Percentiles rank a stretch among this genome's conserved stretches.
Conservation (phyloP, 2,329 filamentous ascomycete genomes). For the Sporothrix inflata region DNA sequence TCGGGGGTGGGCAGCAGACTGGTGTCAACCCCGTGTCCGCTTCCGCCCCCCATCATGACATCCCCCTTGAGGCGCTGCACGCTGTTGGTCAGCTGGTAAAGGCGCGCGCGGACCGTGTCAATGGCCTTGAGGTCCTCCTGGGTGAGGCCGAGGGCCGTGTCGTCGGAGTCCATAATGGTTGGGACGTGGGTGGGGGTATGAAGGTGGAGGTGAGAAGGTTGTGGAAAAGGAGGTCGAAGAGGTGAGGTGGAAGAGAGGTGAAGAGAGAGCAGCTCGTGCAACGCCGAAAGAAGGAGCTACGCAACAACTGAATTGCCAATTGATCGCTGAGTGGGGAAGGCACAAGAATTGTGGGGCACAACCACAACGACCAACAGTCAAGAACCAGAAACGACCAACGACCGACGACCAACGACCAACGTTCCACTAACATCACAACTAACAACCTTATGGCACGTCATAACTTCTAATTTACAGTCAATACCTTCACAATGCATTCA, state of each 20-base stretch:
- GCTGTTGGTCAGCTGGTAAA: slow-evolving; percentile 70
- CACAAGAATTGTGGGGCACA: not conserved
- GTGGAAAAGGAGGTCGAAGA: not conserved
- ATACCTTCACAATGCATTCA: not conserved
- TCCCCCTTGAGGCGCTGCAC: slow-evolving; percentile 66
- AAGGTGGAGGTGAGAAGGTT: not conserved
- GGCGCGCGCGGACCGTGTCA: slow-evolving; percentile 69
- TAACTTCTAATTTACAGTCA: not conserved
- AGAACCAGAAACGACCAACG: not conserved
- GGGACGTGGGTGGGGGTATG: not conserved
- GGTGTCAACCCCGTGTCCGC: not conserved
- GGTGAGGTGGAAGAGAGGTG: not conserved
- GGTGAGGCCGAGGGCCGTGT: slow-evolving; percentile 53
- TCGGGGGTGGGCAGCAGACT: slow-evolving; percentile 71
- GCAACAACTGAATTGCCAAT: slow-evolving; percentile 13
- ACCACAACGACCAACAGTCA: not conserved
- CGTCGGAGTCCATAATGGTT: slow-evolving; percentile 26
- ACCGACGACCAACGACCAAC: not conserved
- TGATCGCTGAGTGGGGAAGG: not conserved
- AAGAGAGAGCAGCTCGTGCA: not conserved
- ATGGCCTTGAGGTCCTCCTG: slow-evolving; percentile 68
- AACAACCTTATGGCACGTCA: not conserved
- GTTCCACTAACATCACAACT: not conserved
- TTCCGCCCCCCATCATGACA: slow-evolving; percentile 54
- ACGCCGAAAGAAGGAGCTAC: not conserved